Evolutionary conservation across 192 early-diverging fungal species (phyloP), one percentile per base, ranked within the genome.

Genomic region (Umbelopsis isabellina): DNA sequence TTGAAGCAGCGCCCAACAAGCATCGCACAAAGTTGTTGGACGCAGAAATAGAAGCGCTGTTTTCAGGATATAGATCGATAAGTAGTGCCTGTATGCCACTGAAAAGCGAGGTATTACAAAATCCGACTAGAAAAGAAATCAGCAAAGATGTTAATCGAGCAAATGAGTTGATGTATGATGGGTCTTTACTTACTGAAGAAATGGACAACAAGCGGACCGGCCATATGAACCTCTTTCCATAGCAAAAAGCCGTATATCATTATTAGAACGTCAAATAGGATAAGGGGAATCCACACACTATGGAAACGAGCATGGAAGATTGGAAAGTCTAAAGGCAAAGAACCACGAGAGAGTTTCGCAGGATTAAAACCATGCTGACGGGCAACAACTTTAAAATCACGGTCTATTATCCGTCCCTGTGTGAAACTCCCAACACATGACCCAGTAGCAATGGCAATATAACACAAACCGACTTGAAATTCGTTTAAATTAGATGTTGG

Each of bases 361-460:
- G 41, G 20, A n/a, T 66, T 67, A 10, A 50, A 50, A 21, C 68
- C 73, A 27, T 50, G 45, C 30, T 66, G 25, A 2, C 46, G 47
- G 1, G 70, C 65, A 55, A 68, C 46, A 4, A 41, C 33, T 48
- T 48, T 27, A 64, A 65, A 76, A 11, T 68, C 48, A 20, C 66
- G 48, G 33, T 76, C 65, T 35, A 76, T 22, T 9, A 71, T 65
- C 20, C 16, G 66, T 1, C 85, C 85, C 18, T 66, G 73, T 10
- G 79, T 33, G 18, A 83, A 47, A 11, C 79, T 78, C 16, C 85
- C 83, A 20, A 76, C 2, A 5, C 79, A 65, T 9, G 72, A 76
- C 13, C 83, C 85, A 10, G 75, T n/a, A 3, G 83, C 85, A n/a
- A 69, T 68, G 15, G 74, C 68, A 52, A 84, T 70, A 68, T 81